Evolutionary conservation across 1,284 basidiomycete genomes (phyloP), one percentile per base, ranked within the genome.

Genomic region (Pseudozyma thailandica): DNA sequence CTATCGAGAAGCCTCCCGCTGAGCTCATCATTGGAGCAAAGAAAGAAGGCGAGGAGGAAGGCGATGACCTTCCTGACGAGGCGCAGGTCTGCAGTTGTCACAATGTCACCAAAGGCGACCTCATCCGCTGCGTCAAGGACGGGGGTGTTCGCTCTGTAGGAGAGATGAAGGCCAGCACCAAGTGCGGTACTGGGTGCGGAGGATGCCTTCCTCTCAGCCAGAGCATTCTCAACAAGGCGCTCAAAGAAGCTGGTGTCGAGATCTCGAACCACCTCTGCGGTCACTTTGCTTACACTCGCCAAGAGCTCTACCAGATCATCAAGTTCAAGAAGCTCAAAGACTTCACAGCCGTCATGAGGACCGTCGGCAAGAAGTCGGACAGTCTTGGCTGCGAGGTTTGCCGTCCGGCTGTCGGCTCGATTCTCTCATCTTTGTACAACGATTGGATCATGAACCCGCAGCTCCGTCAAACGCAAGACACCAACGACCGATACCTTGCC

Each of bases 391-490:
- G 90, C 74, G 90, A 91, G 80, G 83, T 89, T 25, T 92, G 90
- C 84, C 90, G 89, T 72, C 90, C 90, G 2, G 87, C 87, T 2
- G 85, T 91, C 37, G 90, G 86, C 15, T 88, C 86, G 68, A 90
- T 92, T 59, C 84, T 92, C 26, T 88, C 90, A 0, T 89, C 88
- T 20, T 82, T 90, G 51, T 88, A 86, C 76, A 91, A 91, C 73
- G 89, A 90, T 66, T 87, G 88, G 74, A 84, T 92, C 58, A 87
- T 91, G 87, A 84, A 86, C 21, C 87, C 88, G 0, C 84, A 83
- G n/a, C 88, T 90, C 70, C 88, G 89, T 69, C 86, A 88, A 77
- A 88, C 89, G 44, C 90, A 91, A 76, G 90, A 91, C 66, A 90
- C 90, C 21, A 90, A 90, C 64, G 84, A 82, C 64, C 85, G 86